Conservation (phyloP, 306 rosid species). For the Coriaria nepalensis region DNA sequence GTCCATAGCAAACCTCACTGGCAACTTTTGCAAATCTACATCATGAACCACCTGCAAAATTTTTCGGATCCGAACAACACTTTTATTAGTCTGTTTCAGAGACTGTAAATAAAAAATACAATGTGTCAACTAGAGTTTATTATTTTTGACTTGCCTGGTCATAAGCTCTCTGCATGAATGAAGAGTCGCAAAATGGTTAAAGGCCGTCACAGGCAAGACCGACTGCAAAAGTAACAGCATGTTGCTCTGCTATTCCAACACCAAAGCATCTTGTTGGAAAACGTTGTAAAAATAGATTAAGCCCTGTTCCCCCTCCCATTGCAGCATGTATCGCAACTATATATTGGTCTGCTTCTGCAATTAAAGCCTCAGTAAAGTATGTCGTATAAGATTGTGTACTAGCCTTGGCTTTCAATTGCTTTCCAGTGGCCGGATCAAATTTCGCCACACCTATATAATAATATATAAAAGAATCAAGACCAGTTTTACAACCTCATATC, state of each 20-base stretch:
- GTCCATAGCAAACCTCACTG: slow-evolving; percentile 94
- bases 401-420: slow-evolving; percentile 61
- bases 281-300: slow-evolving; percentile 84
- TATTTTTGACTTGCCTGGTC: slow-evolving; percentile 52
- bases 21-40: slow-evolving; percentile 89
- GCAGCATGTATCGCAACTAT: slow-evolving; percentile 94
- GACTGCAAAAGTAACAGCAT: slow-evolving; percentile 96
- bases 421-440: slow-evolving; percentile 87
- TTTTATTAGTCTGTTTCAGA: no score
- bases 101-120: no score
- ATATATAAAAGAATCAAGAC: slow-evolving; percentile 10
- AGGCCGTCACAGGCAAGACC: slow-evolving; percentile 92
- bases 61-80: no score
- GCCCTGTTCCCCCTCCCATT: slow-evolving; percentile 99
- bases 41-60: slow-evolving; percentile 78
- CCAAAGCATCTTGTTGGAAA: slow-evolving; percentile 92
- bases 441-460: slow-evolving; percentile 65
- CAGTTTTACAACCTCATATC: neutral
- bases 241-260: slow-evolving; percentile 97
- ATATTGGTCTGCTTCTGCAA: slow-evolving; percentile 89
- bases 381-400: slow-evolving; percentile 77
- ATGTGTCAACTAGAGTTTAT: no score
- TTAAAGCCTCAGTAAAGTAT: slow-evolving; percentile 89
- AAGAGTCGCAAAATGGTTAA: slow-evolving; percentile 89
- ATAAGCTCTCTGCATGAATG: slow-evolving; percentile 93